Base-by-base conservation (phyloP, 1,284 basidiomycete genomes). In the Coniferiporia sulphurascens region DNA sequence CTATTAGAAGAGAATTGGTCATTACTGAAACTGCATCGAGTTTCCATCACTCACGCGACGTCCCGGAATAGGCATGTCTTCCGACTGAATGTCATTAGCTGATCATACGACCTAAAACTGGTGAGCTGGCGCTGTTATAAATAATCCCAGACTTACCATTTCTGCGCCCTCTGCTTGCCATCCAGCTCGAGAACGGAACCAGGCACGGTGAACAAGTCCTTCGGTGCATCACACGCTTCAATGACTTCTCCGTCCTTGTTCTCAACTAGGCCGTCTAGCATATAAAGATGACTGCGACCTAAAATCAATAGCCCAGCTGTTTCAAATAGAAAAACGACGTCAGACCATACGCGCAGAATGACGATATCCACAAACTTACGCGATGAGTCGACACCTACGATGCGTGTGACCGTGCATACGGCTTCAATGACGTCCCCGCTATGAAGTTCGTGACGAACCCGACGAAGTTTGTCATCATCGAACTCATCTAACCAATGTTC, bases 201-300 rank as follows among this genome's bases (percentile, higher is more conserved):
- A 10, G 93, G 87, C 46, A 95, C 87, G 60, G 91, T 90, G 65
- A 95, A 84, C 45, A 96, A 76, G 53, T 87, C 84, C 63, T 84
- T 83, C 0, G 93, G 91, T 2, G 93, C 93, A 65, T 96, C 91
- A 64, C 83, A 84, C 1, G 91, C 91, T 66, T 95, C 92, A 52
- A 97, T 87, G 41, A 98, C 85, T 70, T 96, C 94, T 0, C 93
- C 94, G 48, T 87, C 84, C 8, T 89, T 83, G 55, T 86, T 88
- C 70, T 96, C 91, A 13, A 96, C 89, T n/a, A 97, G 78, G 5
- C 95, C 94, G 67, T 98, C 94, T 13, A 98, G 76, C 76, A 98
- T 88, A 67, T 98, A 98, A 6, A 98, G 73, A 67, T 95, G 91
- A 3, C 84, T 87, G 55, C 81, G 81, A 15, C 94, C 95, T 27